Conservation (phyloP, 106 monocot genomes). For the Cymbidium sinense region DNA sequence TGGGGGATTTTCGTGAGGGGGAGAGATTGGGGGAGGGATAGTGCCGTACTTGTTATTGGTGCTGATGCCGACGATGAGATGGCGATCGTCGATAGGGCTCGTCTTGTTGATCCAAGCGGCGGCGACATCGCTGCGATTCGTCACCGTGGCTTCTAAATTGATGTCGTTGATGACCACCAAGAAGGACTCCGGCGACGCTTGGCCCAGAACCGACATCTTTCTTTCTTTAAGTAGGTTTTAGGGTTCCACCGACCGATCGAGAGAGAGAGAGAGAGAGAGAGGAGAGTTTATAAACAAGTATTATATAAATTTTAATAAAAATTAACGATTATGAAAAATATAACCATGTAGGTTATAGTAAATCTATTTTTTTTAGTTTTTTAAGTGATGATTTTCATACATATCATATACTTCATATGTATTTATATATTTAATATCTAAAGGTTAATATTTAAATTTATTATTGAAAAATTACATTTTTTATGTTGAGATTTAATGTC, state of each 20-base stretch:
- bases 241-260: background rate
- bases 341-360: too few relatives aligned
- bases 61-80: background rate
- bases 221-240: background rate
- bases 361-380: too few relatives aligned
- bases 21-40: background rate
- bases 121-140: background rate
- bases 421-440: too few relatives aligned
- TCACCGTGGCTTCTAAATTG: background rate
- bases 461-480: too few relatives aligned
- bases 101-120: background rate
- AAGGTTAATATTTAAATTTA: too few relatives aligned
- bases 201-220: background rate
- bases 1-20: too few relatives aligned
- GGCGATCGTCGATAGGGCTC: background rate
- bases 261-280: background rate
- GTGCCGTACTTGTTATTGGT: background rate
- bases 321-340: too few relatives aligned
- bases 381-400: too few relatives aligned
- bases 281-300: too few relatives aligned
- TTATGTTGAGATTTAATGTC: too few relatives aligned
- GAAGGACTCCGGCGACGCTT: background rate
- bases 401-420: too few relatives aligned
- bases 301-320: too few relatives aligned
- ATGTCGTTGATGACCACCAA: background rate